phyloP scores from a whole-genome alignment of 306 rosid genomes.

The Dryas octopetala region DNA sequence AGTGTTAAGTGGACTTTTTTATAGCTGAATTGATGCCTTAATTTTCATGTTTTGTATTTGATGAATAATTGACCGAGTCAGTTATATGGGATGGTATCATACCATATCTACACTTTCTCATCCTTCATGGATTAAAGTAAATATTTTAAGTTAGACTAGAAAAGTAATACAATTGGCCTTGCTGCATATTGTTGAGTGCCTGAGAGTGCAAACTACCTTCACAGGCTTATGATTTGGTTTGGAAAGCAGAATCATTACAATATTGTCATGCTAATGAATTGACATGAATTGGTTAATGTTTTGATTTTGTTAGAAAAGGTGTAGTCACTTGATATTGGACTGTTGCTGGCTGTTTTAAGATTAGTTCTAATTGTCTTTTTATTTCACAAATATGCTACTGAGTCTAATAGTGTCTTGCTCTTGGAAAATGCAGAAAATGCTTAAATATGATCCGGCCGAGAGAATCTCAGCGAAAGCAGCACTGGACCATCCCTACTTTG shows the following conservation, averaged over 20 bases:
- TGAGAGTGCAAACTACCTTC: not conserved
- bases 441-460: conserved; percentile 72
- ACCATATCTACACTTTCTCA: no score
- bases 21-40: no score
- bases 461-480: conserved; percentile 99
- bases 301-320: not conserved
- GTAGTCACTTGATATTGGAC: not conserved
- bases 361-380: not conserved
- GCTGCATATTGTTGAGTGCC: not conserved
- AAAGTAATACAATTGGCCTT: not conserved
- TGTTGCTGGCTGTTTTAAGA: not conserved
- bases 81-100: no score
- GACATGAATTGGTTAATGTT: not conserved
- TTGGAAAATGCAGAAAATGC: conserved; percentile 73
- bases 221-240: no score
- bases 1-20: no score
- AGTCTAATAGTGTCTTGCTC: not conserved
- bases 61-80: no score
- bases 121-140: no score
- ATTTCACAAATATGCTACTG: not conserved
- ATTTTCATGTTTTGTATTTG: no score
- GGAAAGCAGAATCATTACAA: not conserved
- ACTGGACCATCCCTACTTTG: conserved; percentile 90
- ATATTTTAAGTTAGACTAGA: not conserved
- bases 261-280: not conserved